These are phyloP conservation scores for Boletellus ananas DNA, from an alignment of 768 basidiomycete genomes.

Conservation along the genomic window DNA sequence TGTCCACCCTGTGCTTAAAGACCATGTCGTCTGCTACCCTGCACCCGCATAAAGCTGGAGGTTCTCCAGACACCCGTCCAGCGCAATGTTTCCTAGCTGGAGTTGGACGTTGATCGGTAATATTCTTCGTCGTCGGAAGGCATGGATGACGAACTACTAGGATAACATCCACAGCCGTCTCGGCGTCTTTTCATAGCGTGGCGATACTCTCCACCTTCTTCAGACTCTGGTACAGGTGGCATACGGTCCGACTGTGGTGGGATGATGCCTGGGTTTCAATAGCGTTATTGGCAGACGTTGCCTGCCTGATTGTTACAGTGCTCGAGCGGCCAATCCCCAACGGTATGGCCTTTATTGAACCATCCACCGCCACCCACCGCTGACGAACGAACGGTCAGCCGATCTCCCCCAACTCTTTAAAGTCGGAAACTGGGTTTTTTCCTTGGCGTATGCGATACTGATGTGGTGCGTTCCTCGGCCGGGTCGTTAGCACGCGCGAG, in stretches of 20 bases:
- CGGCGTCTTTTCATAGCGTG: constrained; percentile 17
- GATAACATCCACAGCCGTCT: constrained; percentile 6
- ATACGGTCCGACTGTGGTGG: constrained; percentile 24
- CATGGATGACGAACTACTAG: not conserved
- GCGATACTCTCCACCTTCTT: constrained; percentile 22
- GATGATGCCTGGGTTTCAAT: constrained; percentile 22
- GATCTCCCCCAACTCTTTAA: constrained; percentile 2
- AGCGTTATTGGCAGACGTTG: constrained; percentile 14
- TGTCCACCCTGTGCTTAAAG: not conserved
- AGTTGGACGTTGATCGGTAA: constrained; percentile 4
- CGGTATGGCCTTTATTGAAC: constrained; percentile 1
- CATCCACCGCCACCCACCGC: not conserved
- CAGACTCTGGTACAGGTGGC: constrained; percentile 20
- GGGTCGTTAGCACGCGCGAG: not conserved
- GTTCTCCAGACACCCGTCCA: not conserved
- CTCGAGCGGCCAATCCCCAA: constrained; percentile 8
- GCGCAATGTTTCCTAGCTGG: constrained; percentile 3
- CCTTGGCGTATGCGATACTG: constrained; percentile 16
- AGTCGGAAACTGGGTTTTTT: constrained; percentile 10
- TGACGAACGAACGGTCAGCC: constrained; percentile 4
- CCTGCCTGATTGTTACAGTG: constrained; percentile 1
- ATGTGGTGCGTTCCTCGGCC: constrained; percentile 4
- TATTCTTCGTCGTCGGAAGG: not conserved
- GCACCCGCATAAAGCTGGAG: not conserved
- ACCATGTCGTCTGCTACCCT: not conserved